Evolutionary conservation across 2,329 filamentous ascomycete genomes (phyloP), one percentile per base, ranked within the genome.

Genomic region (Beauveria rudraprayagi): DNA sequence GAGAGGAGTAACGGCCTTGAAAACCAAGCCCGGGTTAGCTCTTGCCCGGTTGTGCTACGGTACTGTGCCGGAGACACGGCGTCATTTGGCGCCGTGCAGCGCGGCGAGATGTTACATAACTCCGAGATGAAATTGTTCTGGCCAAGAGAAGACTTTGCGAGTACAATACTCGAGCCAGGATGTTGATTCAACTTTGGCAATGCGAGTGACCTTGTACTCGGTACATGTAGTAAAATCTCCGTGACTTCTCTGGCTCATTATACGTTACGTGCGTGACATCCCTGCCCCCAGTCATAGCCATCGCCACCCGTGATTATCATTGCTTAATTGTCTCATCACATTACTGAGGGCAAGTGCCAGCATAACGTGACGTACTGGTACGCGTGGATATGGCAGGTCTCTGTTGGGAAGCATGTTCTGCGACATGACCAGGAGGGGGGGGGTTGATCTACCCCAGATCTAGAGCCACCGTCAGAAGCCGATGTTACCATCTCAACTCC

Each of bases 381-480:
- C 28, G 30, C 55, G 43, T 57, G 55, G 37, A 19, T 43, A 34
- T 46, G 43, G 19, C 28, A 48, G 34, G 19, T 19, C 48, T 56
- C 30, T 43, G 34, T 37, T 37, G 26, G 10, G 26, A 24, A 10
- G 14, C 5, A 46, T 56, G 40, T 11, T 22, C 41, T 41, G 51
- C 34, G 26, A 16, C 50, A 14, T 53, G 30, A 44, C 34, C n/a
- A 14, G 17, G 44, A n/a, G 44, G 30, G n/a, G 30, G 8, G 11
- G 37, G 16, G 46, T 50, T 58, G 46, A 51, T 41, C 56, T 51
- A 58, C 56, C 56, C 56, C 56, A 43, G 46, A 58, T 58, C 51
- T 58, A 51, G 43, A 47, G 43, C 43, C 55, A 57, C 28, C 30
- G 44, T 57, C 43, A 26, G 30, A 41, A 24, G 22, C 30, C 46